phyloP scores from a whole-genome alignment of 495 filamentous ascomycete species.

The Rostrohypoxylon terebratum region DNA sequence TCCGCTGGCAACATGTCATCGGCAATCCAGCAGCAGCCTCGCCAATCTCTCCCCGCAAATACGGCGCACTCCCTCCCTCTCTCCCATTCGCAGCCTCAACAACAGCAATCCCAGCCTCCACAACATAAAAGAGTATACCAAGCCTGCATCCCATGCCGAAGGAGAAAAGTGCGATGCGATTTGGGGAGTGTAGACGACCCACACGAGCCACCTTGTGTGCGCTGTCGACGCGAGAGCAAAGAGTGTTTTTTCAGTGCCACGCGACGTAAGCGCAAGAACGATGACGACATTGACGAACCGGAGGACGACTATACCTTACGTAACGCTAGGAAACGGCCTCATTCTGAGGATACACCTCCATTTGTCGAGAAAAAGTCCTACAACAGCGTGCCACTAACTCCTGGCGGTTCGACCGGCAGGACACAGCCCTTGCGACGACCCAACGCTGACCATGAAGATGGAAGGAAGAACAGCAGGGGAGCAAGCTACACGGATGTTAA shows the following conservation, averaged over 20 bases:
- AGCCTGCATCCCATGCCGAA: constrained; percentile 90
- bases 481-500: constrained; percentile 46
- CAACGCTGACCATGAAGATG: constrained; percentile 43
- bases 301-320: constrained; percentile 66
- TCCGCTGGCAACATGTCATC: constrained; percentile 39
- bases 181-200: constrained; percentile 94
- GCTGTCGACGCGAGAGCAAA: constrained; percentile 92
- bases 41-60: constrained; percentile 42
- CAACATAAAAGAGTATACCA: constrained; percentile 83
- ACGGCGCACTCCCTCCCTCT: constrained; percentile 34
- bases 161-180: constrained; percentile 93
- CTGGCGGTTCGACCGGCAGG: constrained; percentile 70
- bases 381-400: constrained; percentile 68
- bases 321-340: constrained; percentile 65
- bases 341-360: constrained; percentile 54
- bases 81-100: constrained; percentile 33
- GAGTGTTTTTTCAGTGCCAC: constrained; percentile 98
- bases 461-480: constrained; percentile 25
- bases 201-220: constrained; percentile 90
- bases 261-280: constrained; percentile 86
- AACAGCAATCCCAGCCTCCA: constrained; percentile 30
- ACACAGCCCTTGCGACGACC: constrained; percentile 68
- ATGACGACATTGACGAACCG: constrained; percentile 66
- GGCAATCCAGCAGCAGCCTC: constrained; percentile 39
- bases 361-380: constrained; percentile 57